These are phyloP conservation scores for Gnomoniopsis smithogilvyi DNA, from an alignment of 2,329 filamentous ascomycete genomes.

Conservation along the genomic window DNA sequence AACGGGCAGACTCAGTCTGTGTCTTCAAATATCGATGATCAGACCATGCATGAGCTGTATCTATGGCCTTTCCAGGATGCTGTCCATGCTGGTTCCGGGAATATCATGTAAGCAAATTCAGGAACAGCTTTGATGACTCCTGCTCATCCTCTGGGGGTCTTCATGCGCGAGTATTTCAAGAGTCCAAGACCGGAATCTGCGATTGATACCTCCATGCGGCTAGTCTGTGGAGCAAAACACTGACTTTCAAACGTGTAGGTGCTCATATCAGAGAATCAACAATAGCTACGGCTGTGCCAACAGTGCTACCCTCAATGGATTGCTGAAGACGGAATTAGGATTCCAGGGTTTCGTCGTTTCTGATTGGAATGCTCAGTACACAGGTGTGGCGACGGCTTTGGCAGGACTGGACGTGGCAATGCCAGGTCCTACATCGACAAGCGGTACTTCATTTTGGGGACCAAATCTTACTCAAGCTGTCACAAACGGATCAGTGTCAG, in stretches of 20 bases:
- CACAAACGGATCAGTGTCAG: constrained; percentile 55
- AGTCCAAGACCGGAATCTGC: too few species aligned
- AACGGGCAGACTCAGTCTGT: constrained; percentile 46
- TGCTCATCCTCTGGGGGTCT: too few species aligned
- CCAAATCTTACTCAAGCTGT: constrained; percentile 57
- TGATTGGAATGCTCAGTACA: constrained; percentile 67
- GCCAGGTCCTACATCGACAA: constrained; percentile 37
- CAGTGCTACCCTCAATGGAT: constrained; percentile 61
- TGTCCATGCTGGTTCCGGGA: constrained; percentile 9
- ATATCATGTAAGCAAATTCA: constrained; percentile 5
- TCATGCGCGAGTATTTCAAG: too few species aligned
- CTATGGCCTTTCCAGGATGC: constrained; percentile 32
- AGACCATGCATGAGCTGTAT: constrained; percentile 42
- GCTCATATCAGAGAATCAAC: constrained; percentile 18
- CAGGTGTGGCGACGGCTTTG: constrained; percentile 57
- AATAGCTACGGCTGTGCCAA: constrained; percentile 64
- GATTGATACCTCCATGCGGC: too few species aligned
- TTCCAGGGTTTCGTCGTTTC: constrained; percentile 65
- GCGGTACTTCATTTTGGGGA: constrained; percentile 37
- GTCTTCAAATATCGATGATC: constrained; percentile 38
- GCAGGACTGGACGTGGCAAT: constrained; percentile 72
- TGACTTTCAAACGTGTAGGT: not conserved
- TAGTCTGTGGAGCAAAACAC: too few species aligned
- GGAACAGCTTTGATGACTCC: too few species aligned
- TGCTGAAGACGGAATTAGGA: constrained; percentile 61